Evolutionary conservation across 352 stramenopile species (phyloP).

Genomic region (Globisporangium uncinulatum): DNA sequence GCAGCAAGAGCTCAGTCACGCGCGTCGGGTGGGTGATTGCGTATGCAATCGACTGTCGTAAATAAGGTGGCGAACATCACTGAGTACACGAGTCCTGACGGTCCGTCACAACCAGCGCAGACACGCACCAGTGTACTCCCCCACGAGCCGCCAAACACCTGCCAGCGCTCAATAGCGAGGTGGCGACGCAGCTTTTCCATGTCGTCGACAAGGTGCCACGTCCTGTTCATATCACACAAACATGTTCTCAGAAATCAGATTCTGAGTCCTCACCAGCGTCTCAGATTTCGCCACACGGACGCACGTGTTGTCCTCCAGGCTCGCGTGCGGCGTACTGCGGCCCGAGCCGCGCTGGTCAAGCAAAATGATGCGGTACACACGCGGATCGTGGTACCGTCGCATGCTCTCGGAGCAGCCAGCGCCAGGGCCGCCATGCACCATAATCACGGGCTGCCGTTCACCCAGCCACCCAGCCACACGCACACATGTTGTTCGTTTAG

Average conservation of each 20-base stretch:
- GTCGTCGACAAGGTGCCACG: constrained; percentile 90
- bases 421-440: constrained; percentile 92
- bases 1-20: constrained; percentile 87
- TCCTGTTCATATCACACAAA: constrained; percentile 25
- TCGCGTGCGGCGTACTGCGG: constrained; percentile 81
- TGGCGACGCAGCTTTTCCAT: constrained; percentile 89
- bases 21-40: constrained; percentile 79
- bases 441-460: constrained; percentile 73
- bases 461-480: neutral
- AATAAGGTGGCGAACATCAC: neutral
- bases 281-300: neutral
- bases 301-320: constrained; percentile 85
- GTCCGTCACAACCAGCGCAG: neutral
- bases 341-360: constrained; percentile 93
- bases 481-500: neutral
- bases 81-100: neutral
- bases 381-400: constrained; percentile 90
- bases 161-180: constrained; percentile 87
- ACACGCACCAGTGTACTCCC: constrained; percentile 82
- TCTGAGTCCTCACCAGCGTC: neutral
- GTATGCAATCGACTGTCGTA: constrained; percentile 81
- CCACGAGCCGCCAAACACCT: constrained; percentile 94
- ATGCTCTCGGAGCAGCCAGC: constrained; percentile 85
- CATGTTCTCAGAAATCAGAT: neutral
- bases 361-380: constrained; percentile 90